phyloP scores from a whole-genome alignment of 805 yeast species.

The Yamadazyma nakazawae region DNA sequence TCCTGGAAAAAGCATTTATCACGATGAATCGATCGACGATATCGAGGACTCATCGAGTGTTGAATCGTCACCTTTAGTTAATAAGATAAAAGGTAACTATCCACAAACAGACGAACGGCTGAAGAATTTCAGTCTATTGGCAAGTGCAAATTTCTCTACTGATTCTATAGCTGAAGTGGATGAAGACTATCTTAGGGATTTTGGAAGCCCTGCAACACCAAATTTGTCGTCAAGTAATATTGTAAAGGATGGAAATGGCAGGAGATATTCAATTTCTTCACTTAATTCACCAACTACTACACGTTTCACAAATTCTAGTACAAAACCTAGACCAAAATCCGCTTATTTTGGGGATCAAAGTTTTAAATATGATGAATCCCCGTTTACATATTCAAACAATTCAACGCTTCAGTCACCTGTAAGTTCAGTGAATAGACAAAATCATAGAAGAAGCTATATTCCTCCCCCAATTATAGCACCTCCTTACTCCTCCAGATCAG shows the following conservation, averaged over 20 bases:
- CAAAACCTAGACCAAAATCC: conserved; percentile 34
- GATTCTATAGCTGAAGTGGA: conserved; percentile 16
- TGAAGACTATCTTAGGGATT: background rate
- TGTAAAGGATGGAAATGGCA: conserved; percentile 4
- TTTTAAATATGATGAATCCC: conserved; percentile 6
- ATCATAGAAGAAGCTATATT: conserved; percentile 8
- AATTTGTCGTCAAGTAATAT: background rate
- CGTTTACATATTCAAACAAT: background rate
- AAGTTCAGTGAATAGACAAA: background rate
- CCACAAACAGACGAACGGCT: background rate
- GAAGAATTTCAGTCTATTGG: conserved; percentile 28
- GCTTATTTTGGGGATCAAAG: conserved; percentile 30
- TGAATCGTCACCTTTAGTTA: conserved; percentile 9
- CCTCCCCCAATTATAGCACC: conserved; percentile 18
- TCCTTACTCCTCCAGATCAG: conserved; percentile 17
- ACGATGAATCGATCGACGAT: background rate
- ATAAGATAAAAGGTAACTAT: background rate
- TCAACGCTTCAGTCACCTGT: conserved; percentile 1
- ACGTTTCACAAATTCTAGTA: conserved; percentile 10
- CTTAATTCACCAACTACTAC: conserved; percentile 16
- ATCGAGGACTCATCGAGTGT: conserved; percentile 8
- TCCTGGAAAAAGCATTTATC: background rate
- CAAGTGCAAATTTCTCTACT: conserved; percentile 40
- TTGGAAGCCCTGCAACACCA: conserved; percentile 2
- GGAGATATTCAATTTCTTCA: conserved; percentile 22